Evolutionary conservation across 179 eudicot species (phyloP).

Genomic region (Beta lomatogona): DNA sequence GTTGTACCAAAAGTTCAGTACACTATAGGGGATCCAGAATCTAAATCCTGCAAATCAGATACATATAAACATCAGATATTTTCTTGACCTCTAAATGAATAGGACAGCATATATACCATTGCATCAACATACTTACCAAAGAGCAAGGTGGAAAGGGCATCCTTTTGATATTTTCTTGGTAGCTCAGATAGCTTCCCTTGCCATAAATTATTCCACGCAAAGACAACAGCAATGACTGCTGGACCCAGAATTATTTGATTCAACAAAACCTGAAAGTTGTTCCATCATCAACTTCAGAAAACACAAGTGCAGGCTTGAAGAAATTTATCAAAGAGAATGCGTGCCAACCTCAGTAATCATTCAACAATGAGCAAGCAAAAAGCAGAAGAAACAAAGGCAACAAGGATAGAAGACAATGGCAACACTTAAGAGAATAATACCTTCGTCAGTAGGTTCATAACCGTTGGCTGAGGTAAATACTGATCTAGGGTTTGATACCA

Average conservation of each 20-base stretch:
- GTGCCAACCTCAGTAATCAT: not conserved
- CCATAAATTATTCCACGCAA: constrained; percentile 97
- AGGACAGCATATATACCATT: not conserved
- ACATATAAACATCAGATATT: constrained; percentile 1
- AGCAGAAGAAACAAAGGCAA: constrained; percentile 18
- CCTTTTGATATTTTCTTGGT: constrained; percentile 79
- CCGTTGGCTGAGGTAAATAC: constrained; percentile 75
- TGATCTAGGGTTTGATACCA: constrained; percentile 90
- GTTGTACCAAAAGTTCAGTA: constrained; percentile 82
- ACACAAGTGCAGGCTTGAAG: not conserved
- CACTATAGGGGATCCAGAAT: constrained; percentile 96
- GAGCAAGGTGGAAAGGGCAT: constrained; percentile 76
- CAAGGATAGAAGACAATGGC: not conserved
- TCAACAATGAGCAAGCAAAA: not conserved
- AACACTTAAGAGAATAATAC: constrained; percentile 34
- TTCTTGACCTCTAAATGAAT: not conserved
- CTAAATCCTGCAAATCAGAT: constrained; percentile 68
- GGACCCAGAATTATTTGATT: constrained; percentile 96
- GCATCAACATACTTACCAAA: constrained; percentile 43
- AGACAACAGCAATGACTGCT: constrained; percentile 81
- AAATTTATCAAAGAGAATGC: not conserved
- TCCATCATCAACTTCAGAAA: constrained; percentile 12
- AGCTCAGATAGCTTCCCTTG: constrained; percentile 80
- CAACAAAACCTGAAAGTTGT: constrained; percentile 61
- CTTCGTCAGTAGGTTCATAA: constrained; percentile 63